A percentile compares a stretch with the other conserved stretches of the same genome.
Conservation (phyloP, 176 grass and related monocot species). For the Pontederia crassipes region DNA sequence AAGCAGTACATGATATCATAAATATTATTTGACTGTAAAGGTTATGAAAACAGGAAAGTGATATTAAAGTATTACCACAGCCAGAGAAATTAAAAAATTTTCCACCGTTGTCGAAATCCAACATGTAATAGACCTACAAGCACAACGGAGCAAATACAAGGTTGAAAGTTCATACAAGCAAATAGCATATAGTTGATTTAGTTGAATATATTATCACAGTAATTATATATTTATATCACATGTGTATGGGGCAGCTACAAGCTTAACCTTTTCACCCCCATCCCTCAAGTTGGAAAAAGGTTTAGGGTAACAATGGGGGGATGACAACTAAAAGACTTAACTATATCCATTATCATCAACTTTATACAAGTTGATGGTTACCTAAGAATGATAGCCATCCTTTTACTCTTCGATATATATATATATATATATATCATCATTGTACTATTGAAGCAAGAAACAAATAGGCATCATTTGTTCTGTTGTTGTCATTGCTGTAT, state of each 20-base stretch:
- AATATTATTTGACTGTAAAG: slow-evolving; percentile 8
- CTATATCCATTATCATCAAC: too few relatives aligned
- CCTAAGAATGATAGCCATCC: too few relatives aligned
- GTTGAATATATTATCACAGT: background rate
- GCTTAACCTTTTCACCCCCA: background rate
- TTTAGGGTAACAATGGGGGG: too few relatives aligned
- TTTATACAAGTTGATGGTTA: too few relatives aligned
- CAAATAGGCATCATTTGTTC: too few relatives aligned
- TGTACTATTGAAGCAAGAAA: too few relatives aligned
- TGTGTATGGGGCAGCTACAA: too few relatives aligned
- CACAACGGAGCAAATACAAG: slow-evolving; percentile 11
- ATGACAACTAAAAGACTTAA: too few relatives aligned
- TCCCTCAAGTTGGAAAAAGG: background rate
- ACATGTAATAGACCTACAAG: slow-evolving; percentile 96
- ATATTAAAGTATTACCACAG: slow-evolving; percentile 60
- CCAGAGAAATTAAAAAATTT: slow-evolving; percentile 77
- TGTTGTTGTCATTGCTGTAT: too few relatives aligned
- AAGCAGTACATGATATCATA: background rate
- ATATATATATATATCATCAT: too few relatives aligned
- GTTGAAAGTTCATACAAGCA: background rate
- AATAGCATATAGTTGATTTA: background rate
- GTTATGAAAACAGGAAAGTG: background rate
- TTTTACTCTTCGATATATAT: too few relatives aligned
- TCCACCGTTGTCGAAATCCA: slow-evolving; percentile 56
- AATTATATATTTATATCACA: background rate